Conservation (phyloP, 1,284 basidiomycete species). For the Ganoderma meredithae region DNA sequence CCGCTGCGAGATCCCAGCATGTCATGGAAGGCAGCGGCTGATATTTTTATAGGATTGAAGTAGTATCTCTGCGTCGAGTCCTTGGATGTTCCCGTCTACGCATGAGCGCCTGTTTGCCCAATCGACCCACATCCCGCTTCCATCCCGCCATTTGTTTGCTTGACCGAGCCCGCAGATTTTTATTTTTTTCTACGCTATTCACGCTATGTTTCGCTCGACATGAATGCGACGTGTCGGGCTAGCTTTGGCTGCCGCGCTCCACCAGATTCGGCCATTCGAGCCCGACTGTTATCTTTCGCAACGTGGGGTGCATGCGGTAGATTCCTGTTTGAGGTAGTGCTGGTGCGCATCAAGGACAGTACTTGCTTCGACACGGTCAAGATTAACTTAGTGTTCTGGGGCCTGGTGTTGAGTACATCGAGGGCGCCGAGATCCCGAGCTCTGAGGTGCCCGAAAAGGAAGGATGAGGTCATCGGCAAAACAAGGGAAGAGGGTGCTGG, state of each 20-base stretch:
- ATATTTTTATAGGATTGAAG: not conserved
- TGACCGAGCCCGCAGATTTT: not conserved
- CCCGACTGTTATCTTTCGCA: not conserved
- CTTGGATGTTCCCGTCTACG: not conserved
- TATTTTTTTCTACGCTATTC: not conserved
- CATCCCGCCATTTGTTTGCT: conserved; percentile 1
- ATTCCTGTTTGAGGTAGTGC: not conserved
- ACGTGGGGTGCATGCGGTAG: not conserved
- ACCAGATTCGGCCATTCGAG: not conserved
- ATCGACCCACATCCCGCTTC: not conserved
- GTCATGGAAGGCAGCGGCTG: not conserved
- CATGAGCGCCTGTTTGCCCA: no score
- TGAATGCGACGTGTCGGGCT: not conserved
- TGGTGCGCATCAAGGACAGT: not conserved
- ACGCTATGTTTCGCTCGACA: not conserved
- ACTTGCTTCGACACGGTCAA: not conserved
- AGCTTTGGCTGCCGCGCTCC: not conserved
- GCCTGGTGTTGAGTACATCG: conserved; percentile 4
- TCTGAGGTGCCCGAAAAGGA: not conserved
- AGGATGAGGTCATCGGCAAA: conserved; percentile 25
- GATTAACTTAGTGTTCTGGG: not conserved
- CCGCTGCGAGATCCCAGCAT: not conserved
- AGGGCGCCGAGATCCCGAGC: not conserved
- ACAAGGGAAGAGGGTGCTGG: not conserved
- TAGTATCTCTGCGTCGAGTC: not conserved